phyloP scores from a whole-genome alignment of 2,329 filamentous ascomycete genomes.

The Alternaria tenuissima region DNA sequence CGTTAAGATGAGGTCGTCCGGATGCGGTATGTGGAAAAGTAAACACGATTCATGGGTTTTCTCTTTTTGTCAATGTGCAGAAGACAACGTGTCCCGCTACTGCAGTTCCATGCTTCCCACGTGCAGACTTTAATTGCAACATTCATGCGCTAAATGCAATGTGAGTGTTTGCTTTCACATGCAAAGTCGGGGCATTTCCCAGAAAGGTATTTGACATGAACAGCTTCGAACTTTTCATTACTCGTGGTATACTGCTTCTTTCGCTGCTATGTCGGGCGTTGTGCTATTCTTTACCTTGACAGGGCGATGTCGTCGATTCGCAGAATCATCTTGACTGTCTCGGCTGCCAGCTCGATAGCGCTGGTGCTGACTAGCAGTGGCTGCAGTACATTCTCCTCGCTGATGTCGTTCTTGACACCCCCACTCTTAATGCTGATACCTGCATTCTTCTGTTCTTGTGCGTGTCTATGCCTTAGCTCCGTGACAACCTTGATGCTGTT shows the following conservation, averaged over 20 bases:
- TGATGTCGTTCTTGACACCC: constrained; percentile 95
- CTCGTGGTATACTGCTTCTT: constrained; percentile 22
- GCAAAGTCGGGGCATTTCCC: not conserved
- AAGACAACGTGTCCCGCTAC: constrained; percentile 4
- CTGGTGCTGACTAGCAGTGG: constrained; percentile 96
- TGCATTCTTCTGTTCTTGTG: constrained; percentile 92
- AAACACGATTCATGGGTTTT: constrained; percentile 2
- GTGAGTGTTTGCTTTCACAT: constrained; percentile 10
- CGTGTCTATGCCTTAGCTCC: constrained; percentile 91
- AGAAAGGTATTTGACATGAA: not conserved
- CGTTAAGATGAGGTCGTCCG: not conserved
- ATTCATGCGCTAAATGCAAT: constrained; percentile 18
- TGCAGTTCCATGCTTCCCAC: constrained; percentile 11
- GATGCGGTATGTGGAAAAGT: not conserved
- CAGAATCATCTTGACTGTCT: constrained; percentile 96
- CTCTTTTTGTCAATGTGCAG: constrained; percentile 3
- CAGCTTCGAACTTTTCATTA: constrained; percentile 23
- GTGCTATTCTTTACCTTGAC: constrained; percentile 40
- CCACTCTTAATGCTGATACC: constrained; percentile 98
- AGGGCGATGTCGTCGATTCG: constrained; percentile 73
- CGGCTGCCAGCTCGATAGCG: constrained; percentile 93
- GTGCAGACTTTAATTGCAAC: constrained; percentile 12
- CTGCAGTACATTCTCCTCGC: constrained; percentile 95
- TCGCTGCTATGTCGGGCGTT: not conserved
- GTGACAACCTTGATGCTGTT: constrained; percentile 99